Evolutionary conservation across 176 grass and related monocot species (phyloP).

Genomic region (Zea luxurians): DNA sequence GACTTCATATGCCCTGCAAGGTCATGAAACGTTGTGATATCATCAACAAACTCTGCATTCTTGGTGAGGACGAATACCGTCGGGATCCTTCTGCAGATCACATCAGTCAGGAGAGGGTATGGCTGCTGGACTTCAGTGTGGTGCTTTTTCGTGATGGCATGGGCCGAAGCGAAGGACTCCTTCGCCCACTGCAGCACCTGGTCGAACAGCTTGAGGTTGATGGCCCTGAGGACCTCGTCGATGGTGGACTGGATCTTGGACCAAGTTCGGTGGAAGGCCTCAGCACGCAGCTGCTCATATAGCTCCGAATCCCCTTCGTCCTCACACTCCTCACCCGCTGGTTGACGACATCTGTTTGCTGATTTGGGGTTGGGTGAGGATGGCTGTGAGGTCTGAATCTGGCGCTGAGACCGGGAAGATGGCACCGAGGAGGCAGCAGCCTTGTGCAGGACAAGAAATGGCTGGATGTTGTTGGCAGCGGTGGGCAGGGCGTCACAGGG

Average conservation of each 20-base stretch:
- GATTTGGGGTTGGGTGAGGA: slow-evolving; percentile 46
- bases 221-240: slow-evolving; percentile 64
- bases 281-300: slow-evolving; percentile 56
- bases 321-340: not conserved
- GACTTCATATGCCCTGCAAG: slow-evolving; percentile 60
- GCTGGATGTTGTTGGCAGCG: slow-evolving; percentile 52
- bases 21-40: slow-evolving; percentile 71
- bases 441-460: slow-evolving; percentile 79
- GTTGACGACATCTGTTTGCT: slow-evolving; percentile 32
- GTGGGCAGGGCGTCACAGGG: slow-evolving; percentile 19
- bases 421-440: slow-evolving; percentile 14
- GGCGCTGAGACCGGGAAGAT: not conserved
- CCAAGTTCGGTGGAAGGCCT: slow-evolving; percentile 69
- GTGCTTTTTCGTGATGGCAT: slow-evolving; percentile 20
- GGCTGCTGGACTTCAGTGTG: slow-evolving; percentile 56
- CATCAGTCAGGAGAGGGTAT: slow-evolving; percentile 65
- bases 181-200: slow-evolving; percentile 75
- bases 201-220: slow-evolving; percentile 77
- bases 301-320: not conserved
- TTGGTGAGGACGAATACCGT: slow-evolving; percentile 70
- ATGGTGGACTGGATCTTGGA: slow-evolving; percentile 80
- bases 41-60: slow-evolving; percentile 88
- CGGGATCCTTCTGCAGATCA: slow-evolving; percentile 69
- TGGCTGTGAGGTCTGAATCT: slow-evolving; percentile 27
- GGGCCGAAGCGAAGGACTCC: slow-evolving; percentile 54